A percentile compares a stretch with the other conserved stretches of the same genome.
phyloP scores from a whole-genome alignment of 2,329 filamentous ascomycete species.

The Penicillium sp. region DNA sequence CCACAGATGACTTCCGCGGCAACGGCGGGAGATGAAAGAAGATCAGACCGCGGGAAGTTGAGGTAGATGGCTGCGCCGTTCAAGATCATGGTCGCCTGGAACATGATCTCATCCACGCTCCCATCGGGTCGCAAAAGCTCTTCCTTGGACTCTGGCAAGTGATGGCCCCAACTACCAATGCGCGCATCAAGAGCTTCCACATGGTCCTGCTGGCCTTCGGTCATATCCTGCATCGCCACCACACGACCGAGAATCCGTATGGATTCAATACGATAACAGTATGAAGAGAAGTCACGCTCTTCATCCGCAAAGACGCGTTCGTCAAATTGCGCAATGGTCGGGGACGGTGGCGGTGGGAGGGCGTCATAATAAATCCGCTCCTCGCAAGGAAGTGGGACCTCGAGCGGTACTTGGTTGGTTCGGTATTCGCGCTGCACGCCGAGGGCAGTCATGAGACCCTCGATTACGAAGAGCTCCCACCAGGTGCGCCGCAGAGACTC shows the following conservation, averaged over 20 bases:
- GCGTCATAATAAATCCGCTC: slow-evolving; percentile 59
- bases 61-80: slow-evolving; percentile 65
- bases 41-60: slow-evolving; percentile 74
- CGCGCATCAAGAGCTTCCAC: slow-evolving; percentile 59
- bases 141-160: slow-evolving; percentile 69
- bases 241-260: slow-evolving; percentile 75
- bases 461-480: slow-evolving; percentile 82
- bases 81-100: slow-evolving; percentile 82
- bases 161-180: slow-evolving; percentile 72
- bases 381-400: slow-evolving; percentile 76
- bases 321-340: slow-evolving; percentile 72
- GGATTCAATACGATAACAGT: slow-evolving; percentile 78
- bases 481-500: slow-evolving; percentile 86
- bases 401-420: slow-evolving; percentile 65
- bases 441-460: slow-evolving; percentile 80
- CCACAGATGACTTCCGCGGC: slow-evolving; percentile 49
- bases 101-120: slow-evolving; percentile 82
- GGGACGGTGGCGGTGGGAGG: slow-evolving; percentile 57
- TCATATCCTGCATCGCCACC: slow-evolving; percentile 48
- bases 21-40: slow-evolving; percentile 54
- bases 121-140: slow-evolving; percentile 68
- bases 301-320: slow-evolving; percentile 71
- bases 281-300: slow-evolving; percentile 71
- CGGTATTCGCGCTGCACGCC: slow-evolving; percentile 51
- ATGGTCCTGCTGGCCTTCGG: slow-evolving; percentile 49